phyloP scores from a whole-genome alignment of 495 filamentous ascomycete genomes.

The Aspergillus baeticus region DNA sequence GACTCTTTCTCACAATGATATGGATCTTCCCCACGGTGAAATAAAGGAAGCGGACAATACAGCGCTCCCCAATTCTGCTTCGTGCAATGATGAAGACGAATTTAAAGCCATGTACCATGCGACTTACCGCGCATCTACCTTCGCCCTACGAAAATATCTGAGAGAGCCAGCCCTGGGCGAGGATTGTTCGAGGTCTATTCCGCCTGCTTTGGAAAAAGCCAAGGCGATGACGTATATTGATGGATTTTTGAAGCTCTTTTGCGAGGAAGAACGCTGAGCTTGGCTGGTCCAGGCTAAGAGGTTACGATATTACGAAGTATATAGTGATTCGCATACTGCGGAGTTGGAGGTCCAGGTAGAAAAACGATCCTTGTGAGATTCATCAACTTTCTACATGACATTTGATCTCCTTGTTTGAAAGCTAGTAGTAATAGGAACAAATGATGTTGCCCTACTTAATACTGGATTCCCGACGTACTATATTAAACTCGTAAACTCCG shows the following conservation, averaged over 20 bases:
- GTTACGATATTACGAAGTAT: conserved; percentile 20
- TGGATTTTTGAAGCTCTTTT: conserved; percentile 44
- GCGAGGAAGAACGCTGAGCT: conserved; percentile 38
- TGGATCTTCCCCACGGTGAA: conserved; percentile 7
- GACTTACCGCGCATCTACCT: conserved; percentile 58
- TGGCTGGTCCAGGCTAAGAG: conserved; percentile 24
- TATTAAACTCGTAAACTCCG: no score
- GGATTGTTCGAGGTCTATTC: conserved; percentile 13
- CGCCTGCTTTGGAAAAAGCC: conserved; percentile 35
- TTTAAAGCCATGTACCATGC: conserved; percentile 68
- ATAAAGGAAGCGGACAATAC: conserved; percentile 12
- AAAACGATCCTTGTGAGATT: no score
- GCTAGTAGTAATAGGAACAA: no score
- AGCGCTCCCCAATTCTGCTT: conserved; percentile 14
- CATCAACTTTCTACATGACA: no score
- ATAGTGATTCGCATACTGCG: conserved; percentile 7
- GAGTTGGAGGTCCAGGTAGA: neutral
- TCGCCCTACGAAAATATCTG: conserved; percentile 54
- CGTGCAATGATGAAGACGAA: conserved; percentile 50
- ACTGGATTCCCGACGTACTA: neutral
- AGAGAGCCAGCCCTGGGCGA: conserved; percentile 19
- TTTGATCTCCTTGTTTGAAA: no score
- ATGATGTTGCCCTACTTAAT: neutral
- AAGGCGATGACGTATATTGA: conserved; percentile 48
- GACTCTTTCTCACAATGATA: conserved; percentile 18